Evolutionary conservation across 345 rosid genomes (phyloP).

Genomic region (Raphanus raphanistrum): DNA sequence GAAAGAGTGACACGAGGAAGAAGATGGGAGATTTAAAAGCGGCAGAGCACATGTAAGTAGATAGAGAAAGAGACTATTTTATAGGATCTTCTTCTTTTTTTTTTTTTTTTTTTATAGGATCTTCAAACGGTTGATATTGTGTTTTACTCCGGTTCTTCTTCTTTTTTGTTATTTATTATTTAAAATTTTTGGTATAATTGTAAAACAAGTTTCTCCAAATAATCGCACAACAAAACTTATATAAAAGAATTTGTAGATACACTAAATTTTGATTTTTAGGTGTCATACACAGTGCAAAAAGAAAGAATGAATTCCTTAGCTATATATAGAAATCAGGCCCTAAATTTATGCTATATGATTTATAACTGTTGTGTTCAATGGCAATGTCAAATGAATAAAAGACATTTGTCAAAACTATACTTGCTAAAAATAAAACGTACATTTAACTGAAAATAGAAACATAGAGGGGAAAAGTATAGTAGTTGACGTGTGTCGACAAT

Average conservation of each 20-base stretch:
- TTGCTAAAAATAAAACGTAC: conserved; percentile 10
- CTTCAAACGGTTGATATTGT: conserved; percentile 25
- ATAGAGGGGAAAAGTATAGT: not conserved
- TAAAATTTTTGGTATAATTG: not conserved
- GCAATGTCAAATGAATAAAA: conserved; percentile 1
- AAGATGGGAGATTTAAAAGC: conserved; percentile 36
- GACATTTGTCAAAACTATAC: conserved; percentile 4
- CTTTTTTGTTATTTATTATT: not conserved
- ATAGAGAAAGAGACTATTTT: conserved; percentile 29
- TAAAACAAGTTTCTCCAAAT: not conserved
- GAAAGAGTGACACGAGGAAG: conserved; percentile 40
- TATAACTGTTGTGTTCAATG: not conserved
- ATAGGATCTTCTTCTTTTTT: conserved; percentile 38
- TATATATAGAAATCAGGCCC: not conserved
- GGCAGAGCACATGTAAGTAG: conserved; percentile 40
- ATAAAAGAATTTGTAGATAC: not conserved
- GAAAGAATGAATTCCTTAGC: not conserved
- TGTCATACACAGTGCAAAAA: not conserved
- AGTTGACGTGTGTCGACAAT: conserved; percentile 12
- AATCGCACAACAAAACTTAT: not conserved
- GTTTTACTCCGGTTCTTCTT: conserved; percentile 13
- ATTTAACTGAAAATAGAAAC: not conserved
- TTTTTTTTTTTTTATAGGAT: conserved; percentile 43
- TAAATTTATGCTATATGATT: not conserved
- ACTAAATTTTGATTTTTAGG: not conserved